A percentile compares a stretch with the other conserved stretches of the same genome.
phyloP scores from a whole-genome alignment of 352 stramenopile species.

The Phytopythium aichiense region DNA sequence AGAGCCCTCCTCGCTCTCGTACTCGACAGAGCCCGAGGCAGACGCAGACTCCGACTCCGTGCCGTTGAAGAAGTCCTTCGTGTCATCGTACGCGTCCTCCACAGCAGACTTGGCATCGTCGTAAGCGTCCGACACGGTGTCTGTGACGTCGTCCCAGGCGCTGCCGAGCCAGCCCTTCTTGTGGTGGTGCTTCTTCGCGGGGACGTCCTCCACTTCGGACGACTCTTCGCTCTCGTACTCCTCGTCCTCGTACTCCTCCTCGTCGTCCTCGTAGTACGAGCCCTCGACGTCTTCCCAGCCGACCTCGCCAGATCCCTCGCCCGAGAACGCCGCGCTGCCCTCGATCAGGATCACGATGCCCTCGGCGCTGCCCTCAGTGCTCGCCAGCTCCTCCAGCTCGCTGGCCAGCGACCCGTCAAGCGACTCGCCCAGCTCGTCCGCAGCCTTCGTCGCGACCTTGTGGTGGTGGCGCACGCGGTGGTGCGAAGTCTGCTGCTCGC shows the following conservation, averaged over 20 bases:
- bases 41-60: slow-evolving; percentile 17
- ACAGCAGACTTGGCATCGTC: slow-evolving; percentile 18
- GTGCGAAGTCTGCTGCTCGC: slow-evolving; percentile 11
- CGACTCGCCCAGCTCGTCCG: slow-evolving; percentile 1
- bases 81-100: slow-evolving; percentile 16
- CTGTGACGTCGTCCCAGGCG: slow-evolving; percentile 20
- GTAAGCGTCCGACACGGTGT: slow-evolving; percentile 16
- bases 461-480: slow-evolving; percentile 6
- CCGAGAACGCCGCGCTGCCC: slow-evolving; percentile 18
- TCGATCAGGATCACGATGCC: slow-evolving; percentile 2
- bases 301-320: slow-evolving; percentile 19
- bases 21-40: slow-evolving; percentile 13
- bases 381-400: slow-evolving; percentile 1
- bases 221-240: slow-evolving; percentile 17
- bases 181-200: slow-evolving; percentile 14
- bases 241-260: slow-evolving; percentile 18
- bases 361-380: slow-evolving; percentile 10
- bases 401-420: not conserved
- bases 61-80: slow-evolving; percentile 22
- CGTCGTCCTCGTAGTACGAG: slow-evolving; percentile 20
- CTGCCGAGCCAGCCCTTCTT: slow-evolving; percentile 22
- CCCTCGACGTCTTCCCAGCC: slow-evolving; percentile 12
- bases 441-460: not conserved
- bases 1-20: slow-evolving; percentile 21
- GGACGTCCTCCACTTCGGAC: slow-evolving; percentile 11